These are phyloP conservation scores for Beauveria sp. DNA, from an alignment of 2,329 filamentous ascomycete species.

Conservation along the genomic window DNA sequence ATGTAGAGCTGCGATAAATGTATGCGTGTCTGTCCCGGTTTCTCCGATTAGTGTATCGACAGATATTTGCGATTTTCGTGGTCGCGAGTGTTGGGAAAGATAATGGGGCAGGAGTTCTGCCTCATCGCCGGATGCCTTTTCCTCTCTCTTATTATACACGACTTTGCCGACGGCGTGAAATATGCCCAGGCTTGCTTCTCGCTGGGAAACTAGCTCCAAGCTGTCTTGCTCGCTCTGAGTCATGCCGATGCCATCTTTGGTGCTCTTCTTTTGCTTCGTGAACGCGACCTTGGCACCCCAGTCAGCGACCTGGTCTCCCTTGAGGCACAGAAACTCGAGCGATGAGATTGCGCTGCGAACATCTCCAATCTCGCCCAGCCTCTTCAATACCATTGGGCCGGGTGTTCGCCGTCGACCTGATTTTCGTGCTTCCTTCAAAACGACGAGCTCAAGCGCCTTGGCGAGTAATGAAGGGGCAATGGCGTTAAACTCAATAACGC, in stretches of 20 bases:
- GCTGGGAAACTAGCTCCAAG: slow-evolving; percentile 71
- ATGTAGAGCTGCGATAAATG: slow-evolving; percentile 82
- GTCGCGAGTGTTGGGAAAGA: slow-evolving; percentile 48
- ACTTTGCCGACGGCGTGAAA: slow-evolving; percentile 96
- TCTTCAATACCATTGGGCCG: slow-evolving; percentile 69
- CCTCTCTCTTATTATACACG: slow-evolving; percentile 85
- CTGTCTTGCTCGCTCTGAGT: slow-evolving; percentile 75
- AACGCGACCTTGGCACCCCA: slow-evolving; percentile 70
- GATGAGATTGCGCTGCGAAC: slow-evolving; percentile 88
- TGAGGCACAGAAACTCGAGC: slow-evolving; percentile 84
- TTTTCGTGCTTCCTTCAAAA: slow-evolving; percentile 76
- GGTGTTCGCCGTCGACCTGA: slow-evolving; percentile 70
- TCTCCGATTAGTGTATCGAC: slow-evolving; percentile 82
- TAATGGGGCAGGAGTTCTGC: slow-evolving; percentile 52
- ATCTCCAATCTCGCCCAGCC: slow-evolving; percentile 79
- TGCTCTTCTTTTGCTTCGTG: slow-evolving; percentile 56
- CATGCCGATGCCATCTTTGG: slow-evolving; percentile 49
- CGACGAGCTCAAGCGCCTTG: slow-evolving; percentile 74
- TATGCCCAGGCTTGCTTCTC: slow-evolving; percentile 84
- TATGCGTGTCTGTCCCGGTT: slow-evolving; percentile 83
- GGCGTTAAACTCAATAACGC: slow-evolving; percentile 84
- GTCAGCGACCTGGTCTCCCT: slow-evolving; percentile 64
- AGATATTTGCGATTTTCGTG: slow-evolving; percentile 55
- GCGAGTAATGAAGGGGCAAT: slow-evolving; percentile 79
- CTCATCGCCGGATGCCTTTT: slow-evolving; percentile 30